These are phyloP conservation scores for Cucumis sativus DNA, from an alignment of 306 rosid species.

Conservation along the genomic window Cucumber_9930_V3 NC_026660.2:26336001-26336500, in stretches of 20 bases:
- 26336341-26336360: slow-evolving; percentile 85
- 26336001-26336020: background rate
- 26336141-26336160: slow-evolving; percentile 86
- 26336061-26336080: background rate
- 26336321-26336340: slow-evolving; percentile 84
- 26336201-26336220: slow-evolving; percentile 94
- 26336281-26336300: slow-evolving; percentile 95
- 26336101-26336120: slow-evolving; percentile 77
- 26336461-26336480: background rate
- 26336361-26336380: slow-evolving; percentile 87
- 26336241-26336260: slow-evolving; percentile 65
- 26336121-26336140: slow-evolving; percentile 81
- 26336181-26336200: slow-evolving; percentile 93
- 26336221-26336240: slow-evolving; percentile 74
- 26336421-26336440: background rate
- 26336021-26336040: background rate
- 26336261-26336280: slow-evolving; percentile 93
- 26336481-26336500: background rate
- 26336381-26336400: slow-evolving; percentile 93
- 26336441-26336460: background rate
- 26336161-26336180: slow-evolving; percentile 94
- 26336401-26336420: slow-evolving; percentile 26
- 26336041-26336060: background rate
- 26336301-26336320: slow-evolving; percentile 90
- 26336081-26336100: slow-evolving; percentile 78